These are phyloP conservation scores for Waltiozyma sp. DNA, from an alignment of 1,139 yeast species.

Conservation along the genomic window DNA sequence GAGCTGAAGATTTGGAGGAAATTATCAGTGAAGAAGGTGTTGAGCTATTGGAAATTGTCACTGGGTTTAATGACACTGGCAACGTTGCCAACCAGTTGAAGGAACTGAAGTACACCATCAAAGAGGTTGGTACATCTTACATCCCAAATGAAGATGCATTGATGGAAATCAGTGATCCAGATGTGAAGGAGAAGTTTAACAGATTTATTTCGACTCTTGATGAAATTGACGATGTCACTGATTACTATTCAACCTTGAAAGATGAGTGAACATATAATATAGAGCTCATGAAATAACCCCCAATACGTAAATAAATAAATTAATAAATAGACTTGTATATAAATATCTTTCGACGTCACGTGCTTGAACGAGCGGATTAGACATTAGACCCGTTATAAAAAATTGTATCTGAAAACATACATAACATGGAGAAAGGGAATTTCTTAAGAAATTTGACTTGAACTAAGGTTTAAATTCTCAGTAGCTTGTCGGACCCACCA, in stretches of 20 bases:
- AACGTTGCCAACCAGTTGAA: slow-evolving; percentile 49
- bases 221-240: slow-evolving; percentile 71
- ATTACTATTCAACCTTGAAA: slow-evolving; percentile 46
- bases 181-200: slow-evolving; percentile 36
- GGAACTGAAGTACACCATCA: slow-evolving; percentile 42
- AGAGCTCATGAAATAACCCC: too few relatives aligned
- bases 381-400: too few relatives aligned
- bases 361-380: too few relatives aligned
- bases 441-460: too few relatives aligned
- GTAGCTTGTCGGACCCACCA: too few relatives aligned
- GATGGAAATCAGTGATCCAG: slow-evolving; percentile 45
- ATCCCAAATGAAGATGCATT: slow-evolving; percentile 52
- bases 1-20: slow-evolving; percentile 73
- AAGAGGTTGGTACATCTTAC: slow-evolving; percentile 62
- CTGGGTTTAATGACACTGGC: slow-evolving; percentile 55
- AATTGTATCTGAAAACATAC: too few relatives aligned
- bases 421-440: too few relatives aligned
- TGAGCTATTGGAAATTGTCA: slow-evolving; percentile 26
- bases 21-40: slow-evolving; percentile 28
- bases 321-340: too few relatives aligned
- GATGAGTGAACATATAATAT: slow-evolving; percentile 3
- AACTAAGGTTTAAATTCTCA: too few relatives aligned
- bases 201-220: slow-evolving; percentile 56
- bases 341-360: too few relatives aligned
- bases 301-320: too few relatives aligned